phyloP scores from a whole-genome alignment of 2,329 filamentous ascomycete species.

The Parafenestella ontariensis region DNA sequence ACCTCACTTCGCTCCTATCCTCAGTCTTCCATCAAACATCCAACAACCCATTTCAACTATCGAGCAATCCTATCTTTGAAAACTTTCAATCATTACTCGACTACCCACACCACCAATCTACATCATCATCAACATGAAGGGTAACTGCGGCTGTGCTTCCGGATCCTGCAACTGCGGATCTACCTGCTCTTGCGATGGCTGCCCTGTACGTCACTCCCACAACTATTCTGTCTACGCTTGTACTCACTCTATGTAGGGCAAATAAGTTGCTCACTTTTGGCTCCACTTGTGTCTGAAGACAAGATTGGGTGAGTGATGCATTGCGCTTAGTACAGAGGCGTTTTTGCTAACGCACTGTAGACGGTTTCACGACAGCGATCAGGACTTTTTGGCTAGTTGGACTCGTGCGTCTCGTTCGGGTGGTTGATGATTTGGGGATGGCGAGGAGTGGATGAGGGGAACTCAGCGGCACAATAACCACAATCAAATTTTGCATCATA shows the following conservation, averaged over 20 bases:
- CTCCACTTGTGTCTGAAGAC: background rate
- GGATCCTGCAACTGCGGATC: slow-evolving; percentile 34
- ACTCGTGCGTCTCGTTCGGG: background rate
- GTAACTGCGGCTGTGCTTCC: slow-evolving; percentile 35
- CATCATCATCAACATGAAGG: slow-evolving; percentile 18
- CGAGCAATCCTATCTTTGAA: background rate
- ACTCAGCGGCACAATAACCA: background rate
- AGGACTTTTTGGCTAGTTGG: background rate
- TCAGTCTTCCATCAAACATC: slow-evolving; percentile 3
- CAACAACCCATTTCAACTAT: background rate
- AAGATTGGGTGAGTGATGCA: slow-evolving; percentile 3
- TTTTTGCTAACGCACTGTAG: slow-evolving; percentile 1
- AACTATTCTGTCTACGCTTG: background rate
- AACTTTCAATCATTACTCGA: background rate
- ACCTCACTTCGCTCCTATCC: too few relatives aligned
- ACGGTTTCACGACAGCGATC: background rate
- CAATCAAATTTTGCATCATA: background rate
- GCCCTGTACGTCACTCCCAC: slow-evolving; percentile 26
- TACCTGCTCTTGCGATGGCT: slow-evolving; percentile 33
- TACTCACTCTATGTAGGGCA: slow-evolving; percentile 15
- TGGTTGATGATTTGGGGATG: background rate
- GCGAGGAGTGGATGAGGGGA: background rate
- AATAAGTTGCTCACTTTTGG: slow-evolving; percentile 17
- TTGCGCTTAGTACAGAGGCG: too few relatives aligned
- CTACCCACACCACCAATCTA: background rate